Evolutionary conservation across 176 grass and related monocot genomes (phyloP), one percentile per base, ranked within the genome.

Genomic region (Phoenix dactylifera): DNA sequence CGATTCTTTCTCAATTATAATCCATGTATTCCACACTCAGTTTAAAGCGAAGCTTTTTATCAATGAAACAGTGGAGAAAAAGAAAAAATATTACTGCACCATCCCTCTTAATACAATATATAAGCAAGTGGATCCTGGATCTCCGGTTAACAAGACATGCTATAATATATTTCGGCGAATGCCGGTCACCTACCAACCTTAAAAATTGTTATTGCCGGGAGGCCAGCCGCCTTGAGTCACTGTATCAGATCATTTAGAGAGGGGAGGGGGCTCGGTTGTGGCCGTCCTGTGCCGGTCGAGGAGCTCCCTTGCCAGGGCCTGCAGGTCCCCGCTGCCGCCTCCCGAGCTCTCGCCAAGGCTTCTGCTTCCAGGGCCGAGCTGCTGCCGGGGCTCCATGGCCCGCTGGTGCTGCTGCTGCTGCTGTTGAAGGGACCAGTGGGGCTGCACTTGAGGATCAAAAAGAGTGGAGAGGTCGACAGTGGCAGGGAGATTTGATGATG

Each of bases 281-380:
- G 67, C 75, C 24, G 75, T 77, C 12, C 88, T 57, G 39, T 98
- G 87, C 35, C 88, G 78, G 60, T 88, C 82, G 50, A 92, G 84
- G 30, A 98, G 84, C 76, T 89, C 87, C 74, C 87, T 80, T 7
- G 93, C 93, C 62, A 98, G 76, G 22, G 73, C 76, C 79, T 98
- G 93, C 51, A 98, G 88, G 54, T 98, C 93, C 24, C 90, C 85
- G 1, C 89, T 72, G 60, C 53, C 53, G 1, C 24, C 24, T 4
- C 76, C 73, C 56, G 85, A 71, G 55, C 59, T 51, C 19, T 70
- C 50, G 18, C 14, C 52, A 54, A 82, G 6, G 59, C 32, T 54
- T 28, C 65, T 54, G 4, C 24, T 30, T 14, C 26, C 32, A n/a
- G 51, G 1, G 26, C 52, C 22, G n/a, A 55, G 18, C 26, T 72